Conservation (phyloP, 257 asterid genomes). For the Scutellaria galericulata region DNA sequence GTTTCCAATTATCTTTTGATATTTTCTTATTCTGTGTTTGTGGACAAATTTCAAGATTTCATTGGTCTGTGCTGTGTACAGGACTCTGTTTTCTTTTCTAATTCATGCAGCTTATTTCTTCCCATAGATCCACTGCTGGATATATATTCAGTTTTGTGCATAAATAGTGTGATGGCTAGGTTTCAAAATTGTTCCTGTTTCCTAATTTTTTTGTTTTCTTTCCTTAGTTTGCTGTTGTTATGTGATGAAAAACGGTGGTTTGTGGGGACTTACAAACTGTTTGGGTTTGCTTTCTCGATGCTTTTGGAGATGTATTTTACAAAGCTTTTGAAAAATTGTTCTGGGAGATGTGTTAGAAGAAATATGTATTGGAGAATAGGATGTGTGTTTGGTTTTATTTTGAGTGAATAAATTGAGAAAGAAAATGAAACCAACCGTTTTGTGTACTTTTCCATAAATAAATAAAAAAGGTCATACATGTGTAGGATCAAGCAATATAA, state of each 20-base stretch:
- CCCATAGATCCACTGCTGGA: neutral
- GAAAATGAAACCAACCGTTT: slow-evolving; percentile 5
- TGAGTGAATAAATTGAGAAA: neutral
- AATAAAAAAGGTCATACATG: neutral
- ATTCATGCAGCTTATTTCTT: neutral
- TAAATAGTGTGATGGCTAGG: neutral
- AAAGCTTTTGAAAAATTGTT: neutral
- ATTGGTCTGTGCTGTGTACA: neutral
- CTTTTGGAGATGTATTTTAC: neutral
- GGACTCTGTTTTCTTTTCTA: neutral
- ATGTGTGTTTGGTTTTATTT: neutral
- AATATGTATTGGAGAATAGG: neutral
- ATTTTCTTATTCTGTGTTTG: neutral
- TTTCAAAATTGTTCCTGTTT: neutral
- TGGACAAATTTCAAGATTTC: neutral
- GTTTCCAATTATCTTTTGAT: slow-evolving; percentile 3
- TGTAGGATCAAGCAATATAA: slow-evolving; percentile 14
- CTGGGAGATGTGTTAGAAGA: neutral
- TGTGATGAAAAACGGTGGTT: neutral
- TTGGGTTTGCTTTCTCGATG: slow-evolving; percentile 3
- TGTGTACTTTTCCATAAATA: neutral
- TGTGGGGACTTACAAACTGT: neutral
- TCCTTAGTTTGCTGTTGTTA: slow-evolving; percentile 1
- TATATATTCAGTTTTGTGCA: neutral
- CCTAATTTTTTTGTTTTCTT: neutral